phyloP scores from a whole-genome alignment of 495 filamentous ascomycete species.

The Schizothecium vesticola region DNA sequence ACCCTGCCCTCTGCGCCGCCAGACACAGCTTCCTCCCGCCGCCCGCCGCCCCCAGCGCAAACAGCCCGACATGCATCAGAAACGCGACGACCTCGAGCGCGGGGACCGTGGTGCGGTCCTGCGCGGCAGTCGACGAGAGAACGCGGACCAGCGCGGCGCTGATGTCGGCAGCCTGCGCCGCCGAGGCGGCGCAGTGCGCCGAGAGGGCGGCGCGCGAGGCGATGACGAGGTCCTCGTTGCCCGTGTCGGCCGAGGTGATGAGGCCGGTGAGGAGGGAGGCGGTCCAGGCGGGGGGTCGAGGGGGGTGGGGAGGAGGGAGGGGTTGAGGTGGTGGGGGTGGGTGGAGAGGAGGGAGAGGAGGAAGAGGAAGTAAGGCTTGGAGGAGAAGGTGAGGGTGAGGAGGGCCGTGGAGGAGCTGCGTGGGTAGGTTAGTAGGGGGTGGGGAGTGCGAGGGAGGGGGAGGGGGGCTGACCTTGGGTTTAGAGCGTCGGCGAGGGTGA shows the following conservation, averaged over 20 bases:
- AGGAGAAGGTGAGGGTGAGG: slow-evolving; percentile 69
- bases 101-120: slow-evolving; percentile 70
- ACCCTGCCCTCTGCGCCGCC: slow-evolving; percentile 69
- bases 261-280: slow-evolving; percentile 62
- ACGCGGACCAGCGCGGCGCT: slow-evolving; percentile 32
- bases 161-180: slow-evolving; percentile 26
- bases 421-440: neutral
- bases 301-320: neutral
- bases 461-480: slow-evolving; percentile 26
- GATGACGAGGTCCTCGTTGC: slow-evolving; percentile 74
- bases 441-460: neutral
- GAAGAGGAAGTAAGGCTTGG: slow-evolving; percentile 22
- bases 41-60: slow-evolving; percentile 19
- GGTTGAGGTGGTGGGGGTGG: neutral
- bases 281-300: slow-evolving; percentile 25
- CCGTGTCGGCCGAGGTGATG: slow-evolving; percentile 75
- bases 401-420: slow-evolving; percentile 39
- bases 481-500: slow-evolving; percentile 35
- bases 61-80: slow-evolving; percentile 56
- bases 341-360: neutral
- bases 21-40: slow-evolving; percentile 55
- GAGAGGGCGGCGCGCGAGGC: slow-evolving; percentile 66
- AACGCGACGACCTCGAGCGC: slow-evolving; percentile 70
- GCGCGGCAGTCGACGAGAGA: slow-evolving; percentile 34
- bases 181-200: slow-evolving; percentile 37